phyloP scores from a whole-genome alignment of 139 green algal genomes.

The Coelastrella sp. region DNA sequence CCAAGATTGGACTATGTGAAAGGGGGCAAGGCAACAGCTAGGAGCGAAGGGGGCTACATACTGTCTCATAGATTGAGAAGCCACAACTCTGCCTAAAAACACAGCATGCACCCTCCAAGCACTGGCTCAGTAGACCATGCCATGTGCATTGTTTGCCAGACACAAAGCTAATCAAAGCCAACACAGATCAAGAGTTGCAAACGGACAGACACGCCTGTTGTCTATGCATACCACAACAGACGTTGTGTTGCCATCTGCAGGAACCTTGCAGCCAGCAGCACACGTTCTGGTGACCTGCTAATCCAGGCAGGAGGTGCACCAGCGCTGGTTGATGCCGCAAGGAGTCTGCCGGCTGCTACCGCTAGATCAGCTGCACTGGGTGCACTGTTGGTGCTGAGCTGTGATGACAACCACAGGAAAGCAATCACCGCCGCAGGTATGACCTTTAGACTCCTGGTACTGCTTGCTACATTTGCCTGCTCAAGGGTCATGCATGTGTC shows the following conservation, averaged over 20 bases:
- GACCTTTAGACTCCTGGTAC: background rate
- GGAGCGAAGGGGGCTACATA: background rate
- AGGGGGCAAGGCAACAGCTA: background rate
- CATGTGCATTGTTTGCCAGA: too few species aligned
- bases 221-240: too few species aligned
- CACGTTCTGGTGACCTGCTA: background rate
- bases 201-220: background rate
- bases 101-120: too few species aligned
- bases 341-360: slow-evolving; percentile 24
- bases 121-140: too few species aligned
- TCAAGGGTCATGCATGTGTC: too few species aligned
- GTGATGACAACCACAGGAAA: slow-evolving; percentile 21
- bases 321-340: slow-evolving; percentile 22
- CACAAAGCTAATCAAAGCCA: too few species aligned
- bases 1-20: background rate
- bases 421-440: slow-evolving; percentile 29
- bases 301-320: slow-evolving; percentile 16
- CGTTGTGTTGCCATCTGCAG: background rate
- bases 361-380: slow-evolving; percentile 41
- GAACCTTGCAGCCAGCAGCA: slow-evolving; percentile 44
- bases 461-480: background rate
- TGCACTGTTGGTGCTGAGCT: slow-evolving; percentile 37
- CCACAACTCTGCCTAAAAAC: too few species aligned
- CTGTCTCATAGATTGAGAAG: too few species aligned
- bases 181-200: too few species aligned